Evolutionary conservation across 331 rosid genomes (phyloP).

Genomic region (Saraca asoca): DNA sequence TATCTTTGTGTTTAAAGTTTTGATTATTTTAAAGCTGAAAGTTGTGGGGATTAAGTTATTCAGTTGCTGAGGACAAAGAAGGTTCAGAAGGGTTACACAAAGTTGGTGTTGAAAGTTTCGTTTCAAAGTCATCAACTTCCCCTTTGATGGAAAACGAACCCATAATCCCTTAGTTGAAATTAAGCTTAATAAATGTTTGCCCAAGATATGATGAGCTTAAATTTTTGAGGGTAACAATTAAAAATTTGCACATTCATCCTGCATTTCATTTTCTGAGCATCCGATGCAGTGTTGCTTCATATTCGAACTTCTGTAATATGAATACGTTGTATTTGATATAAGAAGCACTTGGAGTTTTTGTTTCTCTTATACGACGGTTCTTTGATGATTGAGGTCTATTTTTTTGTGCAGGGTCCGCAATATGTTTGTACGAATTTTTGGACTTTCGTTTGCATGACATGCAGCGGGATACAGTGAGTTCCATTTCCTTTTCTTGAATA

Average conservation of each 20-base stretch:
- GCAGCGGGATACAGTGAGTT: constrained; percentile 94
- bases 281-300: background rate
- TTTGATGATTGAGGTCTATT: background rate
- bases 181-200: background rate
- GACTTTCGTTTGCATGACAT: constrained; percentile 70
- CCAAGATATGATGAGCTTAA: background rate
- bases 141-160: background rate
- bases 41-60: background rate
- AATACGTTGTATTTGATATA: background rate
- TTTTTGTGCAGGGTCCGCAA: constrained; percentile 70
- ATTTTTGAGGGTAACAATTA: background rate
- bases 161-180: constrained; percentile 2
- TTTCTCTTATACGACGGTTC: constrained; percentile 5
- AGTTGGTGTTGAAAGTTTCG: background rate
- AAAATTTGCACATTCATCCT: background rate
- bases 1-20: background rate
- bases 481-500: constrained; percentile 8
- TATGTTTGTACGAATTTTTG: constrained; percentile 80
- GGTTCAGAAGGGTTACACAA: background rate
- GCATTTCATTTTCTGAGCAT: background rate
- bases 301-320: background rate
- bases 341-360: background rate
- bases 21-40: background rate
- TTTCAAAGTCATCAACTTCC: background rate
- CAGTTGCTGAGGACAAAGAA: constrained; percentile 21